Conservation (phyloP, 2,329 filamentous ascomycete species). For the Apiospora kogelbergensis region DNA sequence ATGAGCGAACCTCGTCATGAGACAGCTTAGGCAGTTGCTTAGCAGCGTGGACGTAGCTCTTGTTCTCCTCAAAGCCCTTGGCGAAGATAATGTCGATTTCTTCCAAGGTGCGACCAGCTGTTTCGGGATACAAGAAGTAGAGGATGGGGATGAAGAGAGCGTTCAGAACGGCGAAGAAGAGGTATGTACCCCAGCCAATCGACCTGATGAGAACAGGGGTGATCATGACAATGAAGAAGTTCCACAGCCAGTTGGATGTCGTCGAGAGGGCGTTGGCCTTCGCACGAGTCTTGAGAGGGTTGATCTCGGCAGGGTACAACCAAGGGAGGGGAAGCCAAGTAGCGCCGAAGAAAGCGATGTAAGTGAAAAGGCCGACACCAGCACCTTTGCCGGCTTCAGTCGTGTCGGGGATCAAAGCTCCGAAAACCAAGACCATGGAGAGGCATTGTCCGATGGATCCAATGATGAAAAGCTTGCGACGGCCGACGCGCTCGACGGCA, state of each 20-base stretch:
- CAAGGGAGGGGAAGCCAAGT: constrained; percentile 65
- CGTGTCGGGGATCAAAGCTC: constrained; percentile 64
- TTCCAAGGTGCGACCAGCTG: constrained; percentile 48
- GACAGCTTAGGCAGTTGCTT: constrained; percentile 55
- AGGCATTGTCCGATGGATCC: constrained; percentile 48
- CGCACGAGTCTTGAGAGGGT: constrained; percentile 46
- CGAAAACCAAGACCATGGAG: constrained; percentile 62
- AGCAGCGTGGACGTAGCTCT: constrained; percentile 58
- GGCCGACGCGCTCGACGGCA: constrained; percentile 46
- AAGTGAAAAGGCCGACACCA: constrained; percentile 66
- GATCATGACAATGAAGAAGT: constrained; percentile 56
- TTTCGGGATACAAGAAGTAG: constrained; percentile 55
- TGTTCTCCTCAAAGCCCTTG: constrained; percentile 59
- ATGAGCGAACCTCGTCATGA: constrained; percentile 51
- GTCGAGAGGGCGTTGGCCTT: constrained; percentile 56
- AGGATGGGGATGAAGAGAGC: constrained; percentile 37
- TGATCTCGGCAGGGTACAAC: constrained; percentile 57
- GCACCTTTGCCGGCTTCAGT: constrained; percentile 64
- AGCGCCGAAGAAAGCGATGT: constrained; percentile 68
- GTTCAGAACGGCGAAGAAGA: constrained; percentile 39
- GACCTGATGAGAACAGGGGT: constrained; percentile 63
- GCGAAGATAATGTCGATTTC: constrained; percentile 61
- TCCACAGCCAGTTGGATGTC: constrained; percentile 56
- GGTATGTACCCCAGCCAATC: constrained; percentile 56
- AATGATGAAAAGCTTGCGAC: constrained; percentile 45